Evolutionary conservation across 208 protist genomes (phyloP), one percentile per base, ranked within the genome.

Genomic region (Herpetomonas samuelpessoai): DNA sequence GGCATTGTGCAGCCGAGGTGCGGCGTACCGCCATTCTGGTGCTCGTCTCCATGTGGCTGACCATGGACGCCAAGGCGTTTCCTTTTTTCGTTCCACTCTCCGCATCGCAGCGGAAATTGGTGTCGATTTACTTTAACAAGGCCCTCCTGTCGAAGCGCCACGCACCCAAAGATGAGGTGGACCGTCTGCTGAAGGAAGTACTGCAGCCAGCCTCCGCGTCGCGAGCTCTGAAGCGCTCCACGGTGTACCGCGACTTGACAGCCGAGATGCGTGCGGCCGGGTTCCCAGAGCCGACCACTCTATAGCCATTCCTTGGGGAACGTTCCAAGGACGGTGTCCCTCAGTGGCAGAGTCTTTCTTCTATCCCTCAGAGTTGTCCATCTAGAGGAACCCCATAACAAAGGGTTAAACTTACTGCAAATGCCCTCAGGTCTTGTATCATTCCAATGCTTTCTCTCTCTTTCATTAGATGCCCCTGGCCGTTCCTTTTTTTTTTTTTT

Each of bases 101-200:
- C 1, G 49, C 68, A 22, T 58, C 58, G 4, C 75, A 94, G 44
- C 79, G 62, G n/a, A 77, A 77, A 30, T 59, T 94, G 25, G 47
- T 91, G 30, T 69, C 62, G n/a, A 47, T 83, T 18, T 86, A 83
- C 31, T 65, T 38, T 55, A 79, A 81, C 41, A 78, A 76, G 31
- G 46, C 50, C 18, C 2, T 46, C 29, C n/a, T 31, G 24, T 28
- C 39, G 19, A 30, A n/a, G 7, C 62, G 30, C 21, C 62, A 53
- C 7, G 7, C 28, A n/a, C 38, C n/a, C n/a, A n/a, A n/a, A n/a
- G n/a, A 46, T 4, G 35, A 30, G n/a, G n/a, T n/a, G n/a, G n/a
- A n/a, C n/a, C n/a, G n/a, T n/a, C n/a, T n/a, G n/a, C n/a, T n/a
- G n/a, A n/a, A n/a, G n/a, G n/a, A n/a, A n/a, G n/a, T n/a, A n/a